Percentiles rank a stretch among this genome's conserved stretches.
phyloP scores from a whole-genome alignment of 495 filamentous ascomycete species.

The Staphylotrichum tortipilum region DNA sequence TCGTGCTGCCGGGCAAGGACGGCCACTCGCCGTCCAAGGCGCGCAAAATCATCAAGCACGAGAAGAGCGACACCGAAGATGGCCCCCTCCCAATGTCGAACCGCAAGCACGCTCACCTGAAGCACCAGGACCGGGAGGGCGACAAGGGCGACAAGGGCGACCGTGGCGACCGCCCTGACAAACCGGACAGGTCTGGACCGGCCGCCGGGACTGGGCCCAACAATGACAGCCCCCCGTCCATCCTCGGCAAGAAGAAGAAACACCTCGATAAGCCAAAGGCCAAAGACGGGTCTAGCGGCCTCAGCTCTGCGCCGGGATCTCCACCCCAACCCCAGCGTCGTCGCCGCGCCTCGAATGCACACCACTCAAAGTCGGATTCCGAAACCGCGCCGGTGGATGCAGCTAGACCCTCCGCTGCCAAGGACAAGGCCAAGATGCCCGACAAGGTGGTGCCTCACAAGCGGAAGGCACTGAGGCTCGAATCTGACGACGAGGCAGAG shows the following conservation, averaged over 20 bases:
- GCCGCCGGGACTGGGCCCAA: constrained; percentile 10
- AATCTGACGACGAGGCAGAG: constrained; percentile 43
- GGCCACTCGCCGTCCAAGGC: constrained; percentile 60
- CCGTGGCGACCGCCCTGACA: constrained; percentile 26
- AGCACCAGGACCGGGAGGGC: constrained; percentile 18
- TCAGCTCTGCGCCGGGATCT: constrained; percentile 49
- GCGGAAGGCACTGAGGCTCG: constrained; percentile 37
- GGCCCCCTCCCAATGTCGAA: constrained; percentile 24
- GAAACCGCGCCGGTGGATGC: constrained; percentile 32
- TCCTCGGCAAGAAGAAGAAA: constrained; percentile 43
- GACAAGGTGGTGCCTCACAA: constrained; percentile 36
- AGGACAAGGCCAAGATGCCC: constrained; percentile 30
- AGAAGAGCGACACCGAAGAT: constrained; percentile 48
- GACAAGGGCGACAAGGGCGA: constrained; percentile 22
- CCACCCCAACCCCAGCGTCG: constrained; percentile 32
- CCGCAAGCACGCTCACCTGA: constrained; percentile 29
- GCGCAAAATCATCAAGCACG: constrained; percentile 61
- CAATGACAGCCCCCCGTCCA: constrained; percentile 6
- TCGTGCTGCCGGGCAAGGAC: constrained; percentile 66
- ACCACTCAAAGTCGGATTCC: constrained; percentile 39
- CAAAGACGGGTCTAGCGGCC: constrained; percentile 43
- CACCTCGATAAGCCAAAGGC: constrained; percentile 32
- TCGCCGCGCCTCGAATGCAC: constrained; percentile 33
- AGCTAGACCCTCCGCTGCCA: constrained; percentile 24
- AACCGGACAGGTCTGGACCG: constrained; percentile 17